Evolutionary conservation across 331 rosid species (phyloP).

Genomic region (Rhamnella rubrinervis): DNA sequence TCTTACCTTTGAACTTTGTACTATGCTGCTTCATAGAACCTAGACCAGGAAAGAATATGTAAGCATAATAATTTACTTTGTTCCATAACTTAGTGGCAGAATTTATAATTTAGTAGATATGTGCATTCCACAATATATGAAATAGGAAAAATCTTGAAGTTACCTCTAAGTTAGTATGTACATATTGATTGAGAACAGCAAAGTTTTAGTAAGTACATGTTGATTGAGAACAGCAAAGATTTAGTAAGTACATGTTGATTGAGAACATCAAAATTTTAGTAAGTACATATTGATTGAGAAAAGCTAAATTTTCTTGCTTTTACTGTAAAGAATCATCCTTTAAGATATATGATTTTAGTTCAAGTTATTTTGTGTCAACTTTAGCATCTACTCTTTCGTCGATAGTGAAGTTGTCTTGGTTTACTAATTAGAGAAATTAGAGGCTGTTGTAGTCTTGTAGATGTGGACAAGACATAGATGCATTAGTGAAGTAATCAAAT

Average conservation of each 20-base stretch:
- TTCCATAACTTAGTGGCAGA: neutral
- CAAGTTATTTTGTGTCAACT: slow-evolving; percentile 2
- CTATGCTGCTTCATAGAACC: no score
- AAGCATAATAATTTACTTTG: neutral
- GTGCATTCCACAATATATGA: neutral
- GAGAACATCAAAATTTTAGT: no score
- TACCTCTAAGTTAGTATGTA: no score
- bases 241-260: no score
- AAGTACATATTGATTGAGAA: no score
- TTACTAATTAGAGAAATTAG: neutral
- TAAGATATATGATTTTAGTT: neutral
- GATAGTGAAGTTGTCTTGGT: neutral
- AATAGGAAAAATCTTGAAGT: neutral
- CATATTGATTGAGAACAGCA: no score
- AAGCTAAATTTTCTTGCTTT: no score
- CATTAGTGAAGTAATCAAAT: neutral
- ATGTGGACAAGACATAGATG: neutral
- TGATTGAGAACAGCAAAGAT: no score
- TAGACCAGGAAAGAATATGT: no score
- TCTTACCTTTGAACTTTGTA: no score
- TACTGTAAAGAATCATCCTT: neutral
- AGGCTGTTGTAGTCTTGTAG: no score
- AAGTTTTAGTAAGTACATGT: no score
- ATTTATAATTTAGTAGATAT: neutral
- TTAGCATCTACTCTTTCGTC: neutral